Base-by-base conservation (phyloP, 257 asterid genomes). In the Rehmannia glutinosa region DNA sequence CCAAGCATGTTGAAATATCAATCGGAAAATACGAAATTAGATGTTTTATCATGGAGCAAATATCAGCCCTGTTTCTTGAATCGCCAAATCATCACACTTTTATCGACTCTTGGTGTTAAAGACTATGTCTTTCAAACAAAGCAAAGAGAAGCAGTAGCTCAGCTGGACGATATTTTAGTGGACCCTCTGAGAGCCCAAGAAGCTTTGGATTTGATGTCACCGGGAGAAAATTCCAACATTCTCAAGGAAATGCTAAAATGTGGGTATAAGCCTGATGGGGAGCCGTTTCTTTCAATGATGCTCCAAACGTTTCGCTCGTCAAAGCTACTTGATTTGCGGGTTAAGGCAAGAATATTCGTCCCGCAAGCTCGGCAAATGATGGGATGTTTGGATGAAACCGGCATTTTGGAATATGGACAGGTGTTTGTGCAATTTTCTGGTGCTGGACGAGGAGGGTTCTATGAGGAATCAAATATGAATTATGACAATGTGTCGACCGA, bases 371-470 rank as follows among this genome's bases (percentile, higher is more conserved):
- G 95, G 68, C 68, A 81, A 19, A 83, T 90, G 99, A 88, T 93
- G 95, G 97, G 99, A 38, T 93, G 99, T 61, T 75, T 93, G 36
- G 99, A 93, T 54, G 97, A 93, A 79, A 80, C 95, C 27, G 83
- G 85, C 13, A 85, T 62, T 49, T 75, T 93, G 74, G 83, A 86
- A 54, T 93, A 93, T 69, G 98, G 98, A 0, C 75, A 93, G 77
- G 99, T 90, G 64, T 92, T 93, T 62, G 92, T 90, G 64, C 92
- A 82, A 66, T 71, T 59, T 70, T 82, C 95, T 15, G 75, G 88
- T 28, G 62, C 87, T 45, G 73, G 78, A 12, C 64, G 41, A 20
- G 68, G 84, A 61, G 58, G 33, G 60, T 69, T 75, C 71, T 56
- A 64, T 35, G 83, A 69, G 1, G 84, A 82, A 43, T 72, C 75